Base-by-base conservation (phyloP, 176 grass and related monocot genomes). In the Triticum monococcum region DNA sequence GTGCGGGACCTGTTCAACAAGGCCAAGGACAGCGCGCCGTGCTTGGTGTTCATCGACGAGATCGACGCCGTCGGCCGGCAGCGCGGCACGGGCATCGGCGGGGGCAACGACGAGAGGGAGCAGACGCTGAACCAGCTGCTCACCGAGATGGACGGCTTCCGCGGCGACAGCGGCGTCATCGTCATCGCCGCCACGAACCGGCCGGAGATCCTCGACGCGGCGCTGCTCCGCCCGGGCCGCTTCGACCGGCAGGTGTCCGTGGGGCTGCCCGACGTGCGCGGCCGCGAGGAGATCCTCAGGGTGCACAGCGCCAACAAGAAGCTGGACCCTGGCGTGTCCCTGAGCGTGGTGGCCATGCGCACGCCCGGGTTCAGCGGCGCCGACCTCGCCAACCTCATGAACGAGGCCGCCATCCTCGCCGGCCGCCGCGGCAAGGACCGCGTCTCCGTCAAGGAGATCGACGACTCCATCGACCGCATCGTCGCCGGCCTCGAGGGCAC, bases 321-420 rank as follows among this genome's bases (percentile, higher is more conserved):
- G 73, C 91, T 98, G 0, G 91, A 90, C 84, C 41, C 87, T 67
- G 92, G 85, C 78, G 86, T 98, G 67, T 93, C 91, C 3, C 88
- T 98, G 1, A 8, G 41, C 56, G 80, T 95, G 17, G 89, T 98
- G 23, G 93, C 93, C 71, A 95, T 98, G 95, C 92, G 95, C 74
- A 91, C 92, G 6, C 86, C 95, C 0, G 95, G 93, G 26, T 98
- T 98, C 88, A 98, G 91, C 46, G 95, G 91, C 32, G 91, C 83
- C 8, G 91, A 98, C 89, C 91, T 95, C 45, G 93, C 93, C 62
- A 98, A 98, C 74, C 89, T 95, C 46, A 93, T 98, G 91, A 98
- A 98, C 25, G 95, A 98, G 90, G 95, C 93, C 4, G 93, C 95
- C 16, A 95, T 95, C 83, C 93, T 95, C 61, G 91, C 93, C 54